phyloP scores from a whole-genome alignment of 1,139 yeast genomes.

The Yamadazyma dushanensis region DNA sequence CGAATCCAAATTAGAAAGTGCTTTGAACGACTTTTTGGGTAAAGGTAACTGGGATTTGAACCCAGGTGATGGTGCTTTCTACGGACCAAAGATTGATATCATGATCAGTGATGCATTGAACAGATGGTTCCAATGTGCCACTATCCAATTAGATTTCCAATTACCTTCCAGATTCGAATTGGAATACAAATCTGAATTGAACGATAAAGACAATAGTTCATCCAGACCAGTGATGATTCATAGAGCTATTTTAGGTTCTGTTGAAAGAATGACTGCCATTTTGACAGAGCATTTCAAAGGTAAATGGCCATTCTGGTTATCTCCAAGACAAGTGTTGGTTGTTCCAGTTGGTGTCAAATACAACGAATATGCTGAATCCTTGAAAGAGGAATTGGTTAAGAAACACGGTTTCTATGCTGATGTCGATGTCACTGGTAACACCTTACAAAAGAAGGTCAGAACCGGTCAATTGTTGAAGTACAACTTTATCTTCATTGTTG shows the following conservation, averaged over 20 bases:
- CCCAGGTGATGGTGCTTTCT: conserved; percentile 98
- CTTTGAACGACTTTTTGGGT: conserved; percentile 66
- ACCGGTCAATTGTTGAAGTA: conserved; percentile 90
- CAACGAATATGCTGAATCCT: conserved; percentile 81
- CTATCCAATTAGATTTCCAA: conserved; percentile 97
- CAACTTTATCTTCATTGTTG: conserved; percentile 93
- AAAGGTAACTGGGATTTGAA: conserved; percentile 80
- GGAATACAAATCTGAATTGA: conserved; percentile 77
- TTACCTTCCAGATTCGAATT: conserved; percentile 88
- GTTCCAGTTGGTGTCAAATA: conserved; percentile 95
- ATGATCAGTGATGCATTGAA: conserved; percentile 87
- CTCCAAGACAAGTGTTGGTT: conserved; percentile 93
- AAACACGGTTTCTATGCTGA: conserved; percentile 82
- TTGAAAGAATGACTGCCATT: conserved; percentile 97
- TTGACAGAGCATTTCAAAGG: conserved; percentile 97
- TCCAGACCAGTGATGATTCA: conserved; percentile 95
- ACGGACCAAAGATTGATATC: conserved; percentile 95
- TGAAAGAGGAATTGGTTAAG: conserved; percentile 63
- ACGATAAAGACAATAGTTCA: conserved; percentile 39
- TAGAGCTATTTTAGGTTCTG: conserved; percentile 96
- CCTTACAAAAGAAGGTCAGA: conserved; percentile 95
- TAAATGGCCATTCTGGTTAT: conserved; percentile 99
- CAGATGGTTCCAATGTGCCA: conserved; percentile 98
- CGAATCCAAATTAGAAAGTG: conserved; percentile 71
- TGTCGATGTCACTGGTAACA: conserved; percentile 89